Evolutionary conservation across 805 yeast species (phyloP).

Genomic region (Metschnikowia lachancei): DNA sequence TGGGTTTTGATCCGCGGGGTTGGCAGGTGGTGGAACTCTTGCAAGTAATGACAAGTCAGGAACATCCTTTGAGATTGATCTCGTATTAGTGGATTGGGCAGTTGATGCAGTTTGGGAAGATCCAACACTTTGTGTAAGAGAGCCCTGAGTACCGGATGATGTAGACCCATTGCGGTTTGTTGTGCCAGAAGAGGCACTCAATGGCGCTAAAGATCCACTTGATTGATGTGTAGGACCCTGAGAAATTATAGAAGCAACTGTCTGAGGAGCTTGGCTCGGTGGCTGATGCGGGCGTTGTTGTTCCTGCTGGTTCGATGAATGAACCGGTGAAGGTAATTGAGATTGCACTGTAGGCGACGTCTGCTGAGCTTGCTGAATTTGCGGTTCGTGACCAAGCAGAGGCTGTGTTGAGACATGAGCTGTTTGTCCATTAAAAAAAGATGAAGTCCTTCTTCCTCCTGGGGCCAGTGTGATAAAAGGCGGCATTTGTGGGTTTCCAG

Average conservation of each 20-base stretch:
- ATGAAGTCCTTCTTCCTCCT: conserved; percentile 49
- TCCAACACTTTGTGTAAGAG: conserved; percentile 6
- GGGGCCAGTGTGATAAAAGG: conserved; percentile 8
- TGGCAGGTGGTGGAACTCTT: conserved; percentile 86
- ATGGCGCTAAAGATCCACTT: conserved; percentile 8
- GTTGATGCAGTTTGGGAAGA: conserved; percentile 12
- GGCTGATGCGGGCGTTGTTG: conserved; percentile 4
- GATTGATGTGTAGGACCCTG: conserved; percentile 19
- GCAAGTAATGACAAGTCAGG: conserved; percentile 73
- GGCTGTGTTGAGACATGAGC: conserved; percentile 6
- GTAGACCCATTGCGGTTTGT: conserved; percentile 12
- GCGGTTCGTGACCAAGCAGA: conserved; percentile 7
- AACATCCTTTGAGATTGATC: conserved; percentile 33
- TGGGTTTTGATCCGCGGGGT: conserved; percentile 98
- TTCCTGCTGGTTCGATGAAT: conserved; percentile 5
- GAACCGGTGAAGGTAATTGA: conserved; percentile 2
- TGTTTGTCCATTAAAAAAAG: conserved; percentile 43
- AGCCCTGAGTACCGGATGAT: conserved; percentile 2
- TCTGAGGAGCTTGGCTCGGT: conserved; percentile 11
- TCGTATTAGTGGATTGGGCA: conserved; percentile 13
- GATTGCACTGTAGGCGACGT: conserved; percentile 3
- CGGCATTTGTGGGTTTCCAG: conserved; percentile 2
- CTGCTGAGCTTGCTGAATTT: conserved; percentile 7
- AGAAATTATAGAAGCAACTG: conserved; percentile 18
- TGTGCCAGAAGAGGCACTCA: conserved; percentile 5